These are phyloP conservation scores for Skeletonema menzelii DNA, from an alignment of 108 stramenopile species.

Conservation along the genomic window DNA sequence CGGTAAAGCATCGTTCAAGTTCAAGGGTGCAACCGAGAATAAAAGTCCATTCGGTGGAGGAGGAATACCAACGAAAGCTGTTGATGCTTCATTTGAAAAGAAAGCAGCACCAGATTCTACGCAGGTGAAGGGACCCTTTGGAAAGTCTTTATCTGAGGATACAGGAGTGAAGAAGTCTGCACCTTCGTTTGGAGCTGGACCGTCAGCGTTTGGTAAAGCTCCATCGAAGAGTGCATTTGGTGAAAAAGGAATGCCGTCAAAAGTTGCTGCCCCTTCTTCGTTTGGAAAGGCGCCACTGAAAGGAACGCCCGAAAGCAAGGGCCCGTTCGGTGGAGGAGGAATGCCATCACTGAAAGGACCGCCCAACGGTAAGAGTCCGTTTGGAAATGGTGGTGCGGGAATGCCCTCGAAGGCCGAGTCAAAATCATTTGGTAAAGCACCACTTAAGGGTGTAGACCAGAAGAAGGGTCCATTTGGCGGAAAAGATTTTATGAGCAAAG, in stretches of 20 bases:
- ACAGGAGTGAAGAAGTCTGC: neutral
- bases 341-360: too few relatives aligned
- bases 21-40: neutral
- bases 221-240: neutral
- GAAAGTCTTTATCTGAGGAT: neutral
- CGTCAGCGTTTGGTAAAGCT: neutral
- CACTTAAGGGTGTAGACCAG: neutral
- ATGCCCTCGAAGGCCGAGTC: neutral
- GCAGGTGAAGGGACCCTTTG: neutral
- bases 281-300: neutral
- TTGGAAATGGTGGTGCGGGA: too few relatives aligned
- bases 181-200: neutral
- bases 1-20: neutral
- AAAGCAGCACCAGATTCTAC: too few relatives aligned
- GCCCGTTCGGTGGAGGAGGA: neutral
- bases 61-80: neutral
- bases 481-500: neutral
- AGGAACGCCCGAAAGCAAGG: neutral
- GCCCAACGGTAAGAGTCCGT: too few relatives aligned
- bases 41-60: neutral
- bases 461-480: neutral
- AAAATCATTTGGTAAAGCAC: neutral
- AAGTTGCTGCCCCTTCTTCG: neutral
- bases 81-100: neutral
- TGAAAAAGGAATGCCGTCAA: neutral